Conservation (phyloP, 208 protist species). For the Trypanosoma boissoni region DNA sequence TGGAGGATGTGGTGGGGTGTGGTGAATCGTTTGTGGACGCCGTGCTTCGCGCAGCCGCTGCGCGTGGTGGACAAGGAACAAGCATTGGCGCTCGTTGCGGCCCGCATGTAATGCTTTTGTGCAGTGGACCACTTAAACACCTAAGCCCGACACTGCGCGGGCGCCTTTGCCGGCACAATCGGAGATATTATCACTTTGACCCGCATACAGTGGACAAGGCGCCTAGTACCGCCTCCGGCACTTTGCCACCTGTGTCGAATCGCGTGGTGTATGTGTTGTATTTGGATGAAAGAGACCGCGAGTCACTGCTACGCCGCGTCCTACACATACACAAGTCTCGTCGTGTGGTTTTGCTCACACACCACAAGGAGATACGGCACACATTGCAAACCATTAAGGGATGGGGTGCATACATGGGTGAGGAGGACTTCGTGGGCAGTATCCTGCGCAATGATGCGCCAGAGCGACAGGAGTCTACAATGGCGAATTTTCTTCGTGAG, state of each 20-base stretch:
- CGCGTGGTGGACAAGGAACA: not conserved
- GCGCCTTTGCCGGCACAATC: conserved; percentile 48
- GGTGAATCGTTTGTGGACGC: conserved; percentile 18
- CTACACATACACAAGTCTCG: conserved; percentile 42
- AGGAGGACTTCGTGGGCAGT: conserved; percentile 23
- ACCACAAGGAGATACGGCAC: conserved; percentile 70
- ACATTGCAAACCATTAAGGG: conserved; percentile 41
- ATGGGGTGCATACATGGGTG: conserved; percentile 39
- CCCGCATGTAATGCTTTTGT: conserved; percentile 39
- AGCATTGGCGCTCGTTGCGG: conserved; percentile 27
- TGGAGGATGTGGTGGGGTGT: conserved; percentile 15
- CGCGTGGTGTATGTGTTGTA: conserved; percentile 48
- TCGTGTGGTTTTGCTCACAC: conserved; percentile 60
- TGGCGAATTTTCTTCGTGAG: conserved; percentile 27
- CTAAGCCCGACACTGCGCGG: conserved; percentile 40
- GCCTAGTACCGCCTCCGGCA: conserved; percentile 31
- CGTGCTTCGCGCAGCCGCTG: conserved; percentile 6
- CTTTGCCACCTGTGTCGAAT: conserved; percentile 41
- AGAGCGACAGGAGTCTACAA: conserved; percentile 22
- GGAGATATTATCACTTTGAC: conserved; percentile 68
- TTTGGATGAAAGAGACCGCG: conserved; percentile 48
- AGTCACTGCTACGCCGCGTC: conserved; percentile 45
- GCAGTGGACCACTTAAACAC: conserved; percentile 34
- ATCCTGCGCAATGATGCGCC: conserved; percentile 47
- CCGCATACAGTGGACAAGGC: conserved; percentile 29